Base-by-base conservation (phyloP, 2,329 filamentous ascomycete species). In the Penicillium aurantiogriseum region DNA sequence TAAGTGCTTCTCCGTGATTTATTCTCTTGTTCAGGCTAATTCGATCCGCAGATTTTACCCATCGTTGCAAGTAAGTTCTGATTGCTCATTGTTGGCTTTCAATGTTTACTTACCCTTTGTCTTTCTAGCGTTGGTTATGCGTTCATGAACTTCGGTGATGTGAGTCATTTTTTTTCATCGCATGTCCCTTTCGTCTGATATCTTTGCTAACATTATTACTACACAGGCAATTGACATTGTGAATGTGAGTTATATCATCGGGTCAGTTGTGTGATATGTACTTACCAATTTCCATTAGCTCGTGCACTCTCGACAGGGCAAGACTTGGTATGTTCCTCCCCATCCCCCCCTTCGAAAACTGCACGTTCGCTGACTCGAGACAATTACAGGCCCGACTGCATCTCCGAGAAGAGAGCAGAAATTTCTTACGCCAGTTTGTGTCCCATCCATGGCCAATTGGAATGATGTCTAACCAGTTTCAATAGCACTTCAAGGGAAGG, bases 131-230 rank as follows among this genome's bases (percentile, higher is more conserved):
- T 97, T 57, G 94, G 94, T 45, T 97, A 97, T 74, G 93, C 92
- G 0, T 99, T 97, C 76, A 91, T 99, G 77, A 97, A 99, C 75
- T 97, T 97, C 67, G 84, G 87, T 43, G 87, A 92, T 72, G 88
- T 90, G 74, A 83, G 87, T 70, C 2, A 2, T 23, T 23, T 23
- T 23, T 23, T 23, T 23, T 3, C 23, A 23, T 5, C 23, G 23
- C 23, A 52, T 33, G 50, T 19, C 25, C 10, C 25, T 45, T 39
- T 19, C n/a, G 1, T 27, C 13, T 6, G 15, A 27, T 11, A 9
- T 31, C 23, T 45, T n/a, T 10, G 46, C 77, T 84, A 68, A 85
- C 69, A 48, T 57, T 23, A 23, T 23, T 23, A 7, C 2, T 23
- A 35, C 33, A 11, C 59, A 90, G 85, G 86, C 90, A 0, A 79